Percentiles rank a stretch among this genome's conserved stretches.
phyloP scores from a whole-genome alignment of 2,329 filamentous ascomycete genomes.

The Calonectria pseudoturangicola region DNA sequence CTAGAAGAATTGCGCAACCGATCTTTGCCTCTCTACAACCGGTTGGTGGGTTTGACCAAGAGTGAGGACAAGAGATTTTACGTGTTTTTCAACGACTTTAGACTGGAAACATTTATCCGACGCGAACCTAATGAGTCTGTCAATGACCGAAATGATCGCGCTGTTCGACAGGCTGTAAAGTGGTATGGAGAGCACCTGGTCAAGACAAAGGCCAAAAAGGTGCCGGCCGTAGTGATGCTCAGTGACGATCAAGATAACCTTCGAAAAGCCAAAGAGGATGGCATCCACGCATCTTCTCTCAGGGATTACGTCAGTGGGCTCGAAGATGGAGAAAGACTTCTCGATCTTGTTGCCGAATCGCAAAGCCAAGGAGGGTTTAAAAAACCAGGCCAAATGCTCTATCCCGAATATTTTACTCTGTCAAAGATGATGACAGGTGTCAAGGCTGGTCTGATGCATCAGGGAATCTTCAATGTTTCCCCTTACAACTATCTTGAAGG shows the following conservation, averaged over 20 bases:
- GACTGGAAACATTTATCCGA: conserved; percentile 90
- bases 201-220: conserved; percentile 74
- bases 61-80: conserved; percentile 98
- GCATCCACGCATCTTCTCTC: conserved; percentile 81
- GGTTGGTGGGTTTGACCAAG: conserved; percentile 91
- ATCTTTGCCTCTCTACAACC: conserved; percentile 95
- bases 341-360: conserved; percentile 94
- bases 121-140: conserved; percentile 87
- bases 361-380: conserved; percentile 80
- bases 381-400: conserved; percentile 82
- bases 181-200: conserved; percentile 93
- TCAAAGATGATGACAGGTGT: conserved; percentile 97
- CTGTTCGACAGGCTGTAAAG: conserved; percentile 87
- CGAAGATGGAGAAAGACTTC: conserved; percentile 87
- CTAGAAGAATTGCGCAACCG: conserved; percentile 96
- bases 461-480: conserved; percentile 96
- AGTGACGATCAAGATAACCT: conserved; percentile 94
- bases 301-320: conserved; percentile 88
- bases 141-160: conserved; percentile 97
- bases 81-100: conserved; percentile 99
- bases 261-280: conserved; percentile 85
- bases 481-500: conserved; percentile 99
- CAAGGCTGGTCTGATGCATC: conserved; percentile 91
- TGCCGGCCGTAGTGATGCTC: conserved; percentile 91
- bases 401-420: conserved; percentile 90